Percentiles rank a stretch among this genome's conserved stretches.
phyloP scores from a whole-genome alignment of 2,329 filamentous ascomycete genomes.

The Cladophialophora chaetospira region DNA sequence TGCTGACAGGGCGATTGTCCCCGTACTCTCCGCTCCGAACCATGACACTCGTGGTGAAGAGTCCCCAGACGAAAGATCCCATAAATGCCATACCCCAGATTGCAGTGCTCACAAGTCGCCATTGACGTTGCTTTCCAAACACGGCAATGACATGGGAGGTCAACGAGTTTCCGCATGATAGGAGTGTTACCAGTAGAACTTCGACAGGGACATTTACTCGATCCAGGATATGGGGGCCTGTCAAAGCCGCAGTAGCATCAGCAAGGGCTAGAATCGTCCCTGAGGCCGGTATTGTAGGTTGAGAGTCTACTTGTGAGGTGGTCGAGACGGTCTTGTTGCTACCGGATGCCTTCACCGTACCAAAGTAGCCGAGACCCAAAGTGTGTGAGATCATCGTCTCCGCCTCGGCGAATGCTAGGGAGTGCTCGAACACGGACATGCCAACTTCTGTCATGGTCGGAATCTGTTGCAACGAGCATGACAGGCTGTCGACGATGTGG shows the following conservation, averaged over 20 bases:
- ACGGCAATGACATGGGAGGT: constrained; percentile 82
- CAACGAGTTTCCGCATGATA: constrained; percentile 87
- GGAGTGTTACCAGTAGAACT: constrained; percentile 78
- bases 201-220: constrained; percentile 88
- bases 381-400: constrained; percentile 83
- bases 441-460: constrained; percentile 81
- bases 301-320: constrained; percentile 48
- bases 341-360: constrained; percentile 45
- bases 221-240: constrained; percentile 63
- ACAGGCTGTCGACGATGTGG: constrained; percentile 85
- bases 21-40: constrained; percentile 28
- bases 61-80: constrained; percentile 77
- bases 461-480: constrained; percentile 83
- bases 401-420: constrained; percentile 91
- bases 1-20: constrained; percentile 43
- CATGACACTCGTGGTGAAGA: constrained; percentile 52
- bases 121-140: constrained; percentile 74
- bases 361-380: constrained; percentile 70
- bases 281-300: constrained; percentile 39
- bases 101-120: constrained; percentile 81
- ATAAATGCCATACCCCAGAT: constrained; percentile 93
- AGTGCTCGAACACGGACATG: constrained; percentile 96
- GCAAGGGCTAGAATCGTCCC: constrained; percentile 42
- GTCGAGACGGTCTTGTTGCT: constrained; percentile 9
- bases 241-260: constrained; percentile 33